phyloP scores from a whole-genome alignment of 495 filamentous ascomycete genomes.

The Astrothelium subdiscretum region DNA sequence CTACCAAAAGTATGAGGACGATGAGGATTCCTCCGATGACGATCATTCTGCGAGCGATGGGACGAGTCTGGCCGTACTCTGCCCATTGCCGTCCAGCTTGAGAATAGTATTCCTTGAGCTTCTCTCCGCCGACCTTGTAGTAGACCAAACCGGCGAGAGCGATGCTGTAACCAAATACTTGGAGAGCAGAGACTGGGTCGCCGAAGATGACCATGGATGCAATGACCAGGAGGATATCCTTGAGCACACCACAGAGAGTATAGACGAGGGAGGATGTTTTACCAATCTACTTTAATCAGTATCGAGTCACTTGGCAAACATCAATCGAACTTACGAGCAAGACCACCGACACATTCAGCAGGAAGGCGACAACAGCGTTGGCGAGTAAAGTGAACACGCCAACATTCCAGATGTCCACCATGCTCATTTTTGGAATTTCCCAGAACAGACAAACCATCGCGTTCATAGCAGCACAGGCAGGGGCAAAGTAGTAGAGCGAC shows the following conservation, averaged over 20 bases:
- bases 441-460: conserved; percentile 63
- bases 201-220: conserved; percentile 86
- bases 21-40: conserved; percentile 51
- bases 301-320: conserved; percentile 10
- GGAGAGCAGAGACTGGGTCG: conserved; percentile 66
- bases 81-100: conserved; percentile 65
- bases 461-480: conserved; percentile 87
- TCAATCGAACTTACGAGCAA: conserved; percentile 62
- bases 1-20: conserved; percentile 58
- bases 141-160: conserved; percentile 84
- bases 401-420: conserved; percentile 63
- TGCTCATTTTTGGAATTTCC: conserved; percentile 58
- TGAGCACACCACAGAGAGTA: conserved; percentile 94
- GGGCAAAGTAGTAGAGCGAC: conserved; percentile 92
- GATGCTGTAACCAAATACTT: conserved; percentile 91
- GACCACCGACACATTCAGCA: conserved; percentile 86
- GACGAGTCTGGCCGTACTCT: conserved; percentile 67
- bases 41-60: conserved; percentile 63
- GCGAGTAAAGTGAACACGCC: conserved; percentile 62
- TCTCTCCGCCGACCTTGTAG: conserved; percentile 90
- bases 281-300: conserved; percentile 57
- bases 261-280: conserved; percentile 93
- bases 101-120: conserved; percentile 64
- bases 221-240: conserved; percentile 89
- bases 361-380: conserved; percentile 76